These are phyloP conservation scores for Clavispora carvajalis DNA, from an alignment of 805 yeast species.

Conservation along the genomic window DNA sequence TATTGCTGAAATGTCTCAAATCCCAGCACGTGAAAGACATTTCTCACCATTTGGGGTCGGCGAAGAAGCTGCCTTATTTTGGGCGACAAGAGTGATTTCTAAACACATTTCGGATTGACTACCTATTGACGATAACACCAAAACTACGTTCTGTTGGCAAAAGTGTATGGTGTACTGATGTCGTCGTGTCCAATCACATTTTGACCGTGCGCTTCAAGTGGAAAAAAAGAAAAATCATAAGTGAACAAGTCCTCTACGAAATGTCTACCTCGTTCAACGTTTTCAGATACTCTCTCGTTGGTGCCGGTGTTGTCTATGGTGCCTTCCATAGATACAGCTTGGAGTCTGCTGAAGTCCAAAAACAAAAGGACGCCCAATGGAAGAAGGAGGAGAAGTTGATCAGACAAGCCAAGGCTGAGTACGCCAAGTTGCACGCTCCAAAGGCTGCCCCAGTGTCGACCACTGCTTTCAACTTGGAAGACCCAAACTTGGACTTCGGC, in stretches of 20 bases:
- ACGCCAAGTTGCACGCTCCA: constrained; percentile 47
- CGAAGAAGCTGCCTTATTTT: no score
- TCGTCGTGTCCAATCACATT: constrained; percentile 12
- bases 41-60: no score
- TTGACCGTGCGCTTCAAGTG: background rate
- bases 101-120: no score
- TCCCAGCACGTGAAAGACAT: no score
- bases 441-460: constrained; percentile 26
- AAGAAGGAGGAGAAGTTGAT: constrained; percentile 69
- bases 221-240: constrained; percentile 5
- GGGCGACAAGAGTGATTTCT: no score
- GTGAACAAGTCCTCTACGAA: constrained; percentile 1
- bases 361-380: constrained; percentile 54
- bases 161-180: constrained; percentile 1
- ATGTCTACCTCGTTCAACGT: constrained; percentile 52
- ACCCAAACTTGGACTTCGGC: constrained; percentile 85
- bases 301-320: constrained; percentile 85
- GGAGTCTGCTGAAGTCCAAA: constrained; percentile 53
- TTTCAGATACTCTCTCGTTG: constrained; percentile 88
- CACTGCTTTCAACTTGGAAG: constrained; percentile 64
- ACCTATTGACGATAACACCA: no score
- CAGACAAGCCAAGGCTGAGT: constrained; percentile 84
- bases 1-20: no score
- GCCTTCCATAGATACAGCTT: constrained; percentile 74
- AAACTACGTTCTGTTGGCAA: no score